Conservation (phyloP, 352 stramenopile species). For the Aphanomyces stellatus region DNA sequence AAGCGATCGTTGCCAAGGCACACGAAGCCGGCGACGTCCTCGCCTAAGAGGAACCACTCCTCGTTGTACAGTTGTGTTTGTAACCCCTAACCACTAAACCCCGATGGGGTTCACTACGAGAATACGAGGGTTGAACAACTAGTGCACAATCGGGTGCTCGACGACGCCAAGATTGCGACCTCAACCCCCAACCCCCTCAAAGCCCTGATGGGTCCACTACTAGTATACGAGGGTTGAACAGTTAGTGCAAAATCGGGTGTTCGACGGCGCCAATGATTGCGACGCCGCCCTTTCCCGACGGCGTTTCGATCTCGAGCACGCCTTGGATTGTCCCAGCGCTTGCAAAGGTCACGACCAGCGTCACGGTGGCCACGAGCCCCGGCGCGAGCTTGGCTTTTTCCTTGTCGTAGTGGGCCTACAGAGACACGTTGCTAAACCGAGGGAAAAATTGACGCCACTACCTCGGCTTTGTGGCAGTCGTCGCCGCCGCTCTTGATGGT, state of each 20-base stretch:
- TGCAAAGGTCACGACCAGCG: slow-evolving; percentile 51
- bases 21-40: background rate
- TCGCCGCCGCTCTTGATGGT: slow-evolving; percentile 31
- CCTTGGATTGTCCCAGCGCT: slow-evolving; percentile 38
- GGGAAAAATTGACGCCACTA: no score
- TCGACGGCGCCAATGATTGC: slow-evolving; percentile 11
- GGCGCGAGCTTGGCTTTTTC: slow-evolving; percentile 44
- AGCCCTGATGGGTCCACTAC: background rate
- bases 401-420: slow-evolving; percentile 40
- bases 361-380: slow-evolving; percentile 50
- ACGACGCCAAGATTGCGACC: background rate
- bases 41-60: no score
- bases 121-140: no score
- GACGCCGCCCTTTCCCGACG: slow-evolving; percentile 2
- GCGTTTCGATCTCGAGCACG: slow-evolving; percentile 34
- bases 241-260: no score
- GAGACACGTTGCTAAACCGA: no score
- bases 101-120: slow-evolving; percentile 5
- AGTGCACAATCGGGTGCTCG: background rate
- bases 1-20: slow-evolving; percentile 36
- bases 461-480: slow-evolving; percentile 34
- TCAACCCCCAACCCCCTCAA: background rate
- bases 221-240: no score
- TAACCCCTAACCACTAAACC: background rate
- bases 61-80: no score